These are phyloP conservation scores for Ceraceosorus bombacis DNA, from an alignment of 1,284 basidiomycete genomes.

Conservation along the genomic window DNA sequence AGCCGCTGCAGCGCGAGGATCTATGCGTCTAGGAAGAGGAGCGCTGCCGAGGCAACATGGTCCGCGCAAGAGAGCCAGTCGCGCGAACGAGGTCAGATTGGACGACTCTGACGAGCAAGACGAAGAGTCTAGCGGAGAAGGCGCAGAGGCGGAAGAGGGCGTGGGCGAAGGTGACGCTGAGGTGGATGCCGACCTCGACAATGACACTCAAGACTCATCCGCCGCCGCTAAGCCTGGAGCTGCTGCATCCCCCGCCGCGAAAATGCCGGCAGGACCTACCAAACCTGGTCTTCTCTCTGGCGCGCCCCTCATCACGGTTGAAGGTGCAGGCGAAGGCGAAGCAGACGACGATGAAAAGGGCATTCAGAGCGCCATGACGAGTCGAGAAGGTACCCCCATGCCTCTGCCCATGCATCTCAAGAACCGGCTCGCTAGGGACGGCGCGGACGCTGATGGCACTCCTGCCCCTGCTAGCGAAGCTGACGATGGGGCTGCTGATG, in stretches of 20 bases:
- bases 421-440: neutral
- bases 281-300: conserved; percentile 1
- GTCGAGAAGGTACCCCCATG: neutral
- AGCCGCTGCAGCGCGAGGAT: conserved; percentile 21
- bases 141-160: conserved; percentile 13
- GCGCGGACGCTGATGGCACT: neutral
- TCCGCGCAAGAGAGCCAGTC: neutral
- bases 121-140: conserved; percentile 13
- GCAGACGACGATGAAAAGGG: conserved; percentile 4
- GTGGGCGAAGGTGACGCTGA: conserved; percentile 8
- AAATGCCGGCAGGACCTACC: neutral
- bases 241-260: neutral
- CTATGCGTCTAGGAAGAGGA: too few species aligned
- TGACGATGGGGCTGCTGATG: conserved; percentile 8
- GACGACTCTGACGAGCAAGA: conserved; percentile 25
- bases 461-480: neutral
- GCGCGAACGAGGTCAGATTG: conserved; percentile 6
- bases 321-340: conserved; percentile 1
- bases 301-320: conserved; percentile 4
- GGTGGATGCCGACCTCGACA: conserved; percentile 5
- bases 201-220: conserved; percentile 5
- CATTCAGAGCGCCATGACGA: neutral
- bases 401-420: neutral
- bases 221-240: conserved; percentile 7
- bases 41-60: too few species aligned